Conservation (phyloP, 2,329 filamentous ascomycete species). For the Ascochyta rabiei region DNA sequence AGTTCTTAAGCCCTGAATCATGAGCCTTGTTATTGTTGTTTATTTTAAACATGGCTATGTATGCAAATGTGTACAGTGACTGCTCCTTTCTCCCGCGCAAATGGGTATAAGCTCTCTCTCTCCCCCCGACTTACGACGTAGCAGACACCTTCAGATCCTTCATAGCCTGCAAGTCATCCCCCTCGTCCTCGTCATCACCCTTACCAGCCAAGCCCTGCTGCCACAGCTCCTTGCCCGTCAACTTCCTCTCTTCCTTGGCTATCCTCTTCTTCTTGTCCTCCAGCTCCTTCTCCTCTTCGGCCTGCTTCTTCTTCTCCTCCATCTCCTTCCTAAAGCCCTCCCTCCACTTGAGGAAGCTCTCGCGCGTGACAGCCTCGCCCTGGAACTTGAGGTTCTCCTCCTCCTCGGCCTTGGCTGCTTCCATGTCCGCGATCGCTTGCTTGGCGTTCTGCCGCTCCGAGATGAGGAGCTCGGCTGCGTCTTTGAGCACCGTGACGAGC, state of each 20-base stretch:
- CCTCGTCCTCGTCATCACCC: slow-evolving; percentile 67
- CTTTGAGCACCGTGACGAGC: slow-evolving; percentile 84
- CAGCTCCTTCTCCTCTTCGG: slow-evolving; percentile 73
- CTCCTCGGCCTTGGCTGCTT: slow-evolving; percentile 71
- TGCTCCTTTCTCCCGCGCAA: background rate
- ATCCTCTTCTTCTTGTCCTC: slow-evolving; percentile 59
- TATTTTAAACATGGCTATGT: background rate
- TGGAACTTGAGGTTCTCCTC: slow-evolving; percentile 98
- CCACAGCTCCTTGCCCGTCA: slow-evolving; percentile 65
- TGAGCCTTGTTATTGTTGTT: background rate
- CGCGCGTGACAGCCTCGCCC: slow-evolving; percentile 83
- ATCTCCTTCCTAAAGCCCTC: slow-evolving; percentile 79
- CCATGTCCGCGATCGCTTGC: slow-evolving; percentile 59
- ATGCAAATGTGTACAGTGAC: background rate
- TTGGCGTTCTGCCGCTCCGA: slow-evolving; percentile 71
- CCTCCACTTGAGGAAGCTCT: slow-evolving; percentile 85
- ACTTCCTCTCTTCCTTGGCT: slow-evolving; percentile 77
- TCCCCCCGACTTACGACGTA: slow-evolving; percentile 23
- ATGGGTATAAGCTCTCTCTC: slow-evolving; percentile 29
- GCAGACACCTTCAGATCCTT: slow-evolving; percentile 56
- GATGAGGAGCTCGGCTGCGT: slow-evolving; percentile 86
- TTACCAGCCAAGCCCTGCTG: slow-evolving; percentile 63
- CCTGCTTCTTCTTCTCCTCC: slow-evolving; percentile 68
- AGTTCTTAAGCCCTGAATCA: slow-evolving; percentile 23
- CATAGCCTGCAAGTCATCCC: slow-evolving; percentile 56